These are phyloP conservation scores for Ceratopteris richardii DNA, from an alignment of 75 land plant genomes.

Conservation along the genomic window DNA sequence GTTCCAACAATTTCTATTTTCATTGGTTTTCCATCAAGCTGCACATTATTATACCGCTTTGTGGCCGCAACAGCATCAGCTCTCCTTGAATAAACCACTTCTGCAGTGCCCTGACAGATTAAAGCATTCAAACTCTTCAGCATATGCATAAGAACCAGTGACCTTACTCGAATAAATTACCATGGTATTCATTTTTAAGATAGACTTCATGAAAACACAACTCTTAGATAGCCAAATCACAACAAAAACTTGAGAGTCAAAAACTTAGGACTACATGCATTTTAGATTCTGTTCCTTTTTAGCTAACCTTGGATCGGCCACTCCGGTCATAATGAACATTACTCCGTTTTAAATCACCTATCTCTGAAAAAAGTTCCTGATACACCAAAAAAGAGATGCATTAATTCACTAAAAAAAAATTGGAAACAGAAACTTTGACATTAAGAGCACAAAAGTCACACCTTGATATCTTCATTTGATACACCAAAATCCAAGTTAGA, in stretches of 20 bases:
- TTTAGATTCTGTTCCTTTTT: too few species aligned
- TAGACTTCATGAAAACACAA: too few species aligned
- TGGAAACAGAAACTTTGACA: not conserved
- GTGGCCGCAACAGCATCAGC: conserved; percentile 72
- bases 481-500: conserved; percentile 88
- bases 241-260: too few species aligned
- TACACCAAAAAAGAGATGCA: too few species aligned
- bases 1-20: conserved; percentile 81
- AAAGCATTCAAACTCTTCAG: too few species aligned
- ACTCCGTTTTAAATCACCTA: conserved; percentile 78
- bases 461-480: conserved; percentile 94
- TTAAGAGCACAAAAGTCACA: conserved; percentile 8
- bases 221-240: too few species aligned
- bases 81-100: conserved; percentile 74
- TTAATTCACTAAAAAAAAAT: not conserved
- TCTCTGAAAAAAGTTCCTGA: conserved; percentile 94
- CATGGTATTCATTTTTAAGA: too few species aligned
- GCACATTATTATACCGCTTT: conserved; percentile 84
- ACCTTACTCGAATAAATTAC: too few species aligned
- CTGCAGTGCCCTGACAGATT: conserved; percentile 99
- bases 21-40: conserved; percentile 96
- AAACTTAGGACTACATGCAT: too few species aligned
- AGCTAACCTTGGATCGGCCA: conserved; percentile 91
- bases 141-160: too few species aligned
- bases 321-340: conserved; percentile 81